Evolutionary conservation across 345 rosid genomes (phyloP).

Genomic region (Camelina neglecta): DNA sequence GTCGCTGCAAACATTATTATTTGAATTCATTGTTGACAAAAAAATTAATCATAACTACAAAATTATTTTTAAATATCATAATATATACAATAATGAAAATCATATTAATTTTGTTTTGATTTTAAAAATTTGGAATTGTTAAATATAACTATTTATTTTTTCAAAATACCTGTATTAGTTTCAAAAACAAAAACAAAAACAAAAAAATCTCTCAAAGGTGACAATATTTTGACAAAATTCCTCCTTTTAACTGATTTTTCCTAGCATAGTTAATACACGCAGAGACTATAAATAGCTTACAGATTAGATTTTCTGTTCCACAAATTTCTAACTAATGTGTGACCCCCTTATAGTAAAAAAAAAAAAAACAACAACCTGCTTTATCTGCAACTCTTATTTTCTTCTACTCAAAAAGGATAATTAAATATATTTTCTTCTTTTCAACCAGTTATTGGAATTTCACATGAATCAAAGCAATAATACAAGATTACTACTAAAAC

Average conservation of each 20-base stretch:
- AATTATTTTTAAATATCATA: too few species aligned
- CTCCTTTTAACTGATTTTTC: background rate
- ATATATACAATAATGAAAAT: too few species aligned
- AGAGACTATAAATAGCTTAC: conserved; percentile 32
- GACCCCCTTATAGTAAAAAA: conserved; percentile 28
- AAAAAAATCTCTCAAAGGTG: background rate
- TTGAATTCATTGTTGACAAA: too few species aligned
- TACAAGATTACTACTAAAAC: background rate
- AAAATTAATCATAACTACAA: too few species aligned
- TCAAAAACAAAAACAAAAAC: too few species aligned
- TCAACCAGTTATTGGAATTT: background rate
- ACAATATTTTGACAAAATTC: background rate
- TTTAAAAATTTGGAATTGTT: background rate
- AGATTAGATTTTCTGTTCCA: conserved; percentile 36
- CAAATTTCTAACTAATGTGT: conserved; percentile 35
- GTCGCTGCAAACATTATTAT: too few species aligned
- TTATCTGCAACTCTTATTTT: conserved; percentile 5
- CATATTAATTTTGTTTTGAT: too few species aligned
- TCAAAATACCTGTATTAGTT: background rate
- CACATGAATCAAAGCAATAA: conserved; percentile 19
- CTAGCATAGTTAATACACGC: conserved; percentile 5
- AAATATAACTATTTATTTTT: background rate
- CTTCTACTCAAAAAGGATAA: conserved; percentile 13
- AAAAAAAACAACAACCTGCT: conserved; percentile 31
- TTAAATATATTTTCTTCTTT: background rate